phyloP scores from a whole-genome alignment of 768 basidiomycete genomes.

The Boletus insuetus region DNA sequence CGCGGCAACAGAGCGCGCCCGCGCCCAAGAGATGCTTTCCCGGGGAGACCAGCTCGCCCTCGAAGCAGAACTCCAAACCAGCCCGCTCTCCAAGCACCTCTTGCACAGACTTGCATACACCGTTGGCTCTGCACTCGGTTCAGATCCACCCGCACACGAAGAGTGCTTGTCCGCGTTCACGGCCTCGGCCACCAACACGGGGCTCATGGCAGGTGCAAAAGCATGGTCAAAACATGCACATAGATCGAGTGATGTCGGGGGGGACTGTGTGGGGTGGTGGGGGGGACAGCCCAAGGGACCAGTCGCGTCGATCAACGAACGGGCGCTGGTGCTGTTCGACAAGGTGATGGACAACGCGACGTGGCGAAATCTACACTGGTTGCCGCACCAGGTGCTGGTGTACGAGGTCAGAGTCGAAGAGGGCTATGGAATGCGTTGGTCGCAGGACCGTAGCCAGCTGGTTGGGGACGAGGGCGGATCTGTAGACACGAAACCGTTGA shows the following conservation, averaged over 20 bases:
- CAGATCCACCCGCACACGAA: slow-evolving; percentile 47
- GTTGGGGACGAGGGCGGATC: neutral
- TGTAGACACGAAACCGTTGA: slow-evolving; percentile 39
- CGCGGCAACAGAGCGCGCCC: slow-evolving; percentile 37
- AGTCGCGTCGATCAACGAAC: slow-evolving; percentile 50
- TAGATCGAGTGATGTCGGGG: slow-evolving; percentile 36
- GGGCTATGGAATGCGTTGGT: slow-evolving; percentile 71
- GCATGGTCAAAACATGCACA: slow-evolving; percentile 70
- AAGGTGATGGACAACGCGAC: slow-evolving; percentile 49
- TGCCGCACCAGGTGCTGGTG: slow-evolving; percentile 59
- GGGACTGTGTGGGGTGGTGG: slow-evolving; percentile 50
- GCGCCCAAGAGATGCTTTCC: slow-evolving; percentile 23
- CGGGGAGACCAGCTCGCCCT: slow-evolving; percentile 4
- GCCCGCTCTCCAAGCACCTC: slow-evolving; percentile 43
- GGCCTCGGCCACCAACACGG: slow-evolving; percentile 42
- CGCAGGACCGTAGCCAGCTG: slow-evolving; percentile 40
- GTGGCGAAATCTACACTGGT: slow-evolving; percentile 66
- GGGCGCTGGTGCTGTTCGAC: slow-evolving; percentile 49
- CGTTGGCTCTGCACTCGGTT: slow-evolving; percentile 53
- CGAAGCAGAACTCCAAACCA: slow-evolving; percentile 17
- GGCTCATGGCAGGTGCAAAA: slow-evolving; percentile 57
- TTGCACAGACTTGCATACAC: slow-evolving; percentile 57
- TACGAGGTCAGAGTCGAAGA: slow-evolving; percentile 58
- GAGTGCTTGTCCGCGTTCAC: slow-evolving; percentile 53
- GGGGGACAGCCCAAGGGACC: slow-evolving; percentile 51